A percentile compares a stretch with the other conserved stretches of the same genome.
These are phyloP conservation scores for Penicillium italicum DNA, from an alignment of 2,329 filamentous ascomycete genomes.

Conservation along the genomic window DNA sequence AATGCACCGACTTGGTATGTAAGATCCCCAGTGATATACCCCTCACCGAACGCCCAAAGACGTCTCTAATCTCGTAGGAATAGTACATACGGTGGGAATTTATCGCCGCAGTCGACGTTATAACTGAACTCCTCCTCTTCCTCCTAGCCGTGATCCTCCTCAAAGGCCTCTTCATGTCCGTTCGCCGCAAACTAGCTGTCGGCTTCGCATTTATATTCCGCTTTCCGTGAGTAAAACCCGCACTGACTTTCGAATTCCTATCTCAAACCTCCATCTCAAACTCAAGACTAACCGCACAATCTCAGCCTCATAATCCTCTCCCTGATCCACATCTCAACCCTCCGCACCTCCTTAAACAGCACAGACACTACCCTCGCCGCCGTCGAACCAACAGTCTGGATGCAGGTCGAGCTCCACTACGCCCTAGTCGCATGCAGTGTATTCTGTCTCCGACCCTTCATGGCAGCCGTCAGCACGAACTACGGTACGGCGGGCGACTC, in stretches of 20 bases:
- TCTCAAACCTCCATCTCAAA: not conserved
- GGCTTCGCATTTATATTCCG: slow-evolving; percentile 35
- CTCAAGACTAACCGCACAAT: not conserved
- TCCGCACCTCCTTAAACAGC: slow-evolving; percentile 28
- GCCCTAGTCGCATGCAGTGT: slow-evolving; percentile 38
- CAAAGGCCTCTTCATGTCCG: slow-evolving; percentile 32
- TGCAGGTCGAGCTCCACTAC: slow-evolving; percentile 37
- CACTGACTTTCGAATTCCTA: not conserved
- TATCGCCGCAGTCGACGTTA: slow-evolving; percentile 35
- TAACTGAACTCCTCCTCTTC: slow-evolving; percentile 36
- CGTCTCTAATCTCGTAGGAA: not conserved
- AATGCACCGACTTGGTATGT: slow-evolving; percentile 28
- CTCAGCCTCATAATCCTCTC: slow-evolving; percentile 37
- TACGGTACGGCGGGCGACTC: slow-evolving; percentile 36
- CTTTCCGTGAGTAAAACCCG: slow-evolving; percentile 34
- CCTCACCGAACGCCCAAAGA: not conserved
- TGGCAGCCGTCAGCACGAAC: slow-evolving; percentile 37
- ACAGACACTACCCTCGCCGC: slow-evolving; percentile 36
- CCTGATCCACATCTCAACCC: slow-evolving; percentile 35
- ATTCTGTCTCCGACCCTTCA: slow-evolving; percentile 38
- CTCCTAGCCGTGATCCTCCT: slow-evolving; percentile 30
- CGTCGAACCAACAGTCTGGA: slow-evolving; percentile 35
- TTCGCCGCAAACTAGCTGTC: slow-evolving; percentile 32
- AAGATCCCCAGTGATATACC: not conserved
- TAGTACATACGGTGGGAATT: slow-evolving; percentile 35